phyloP scores from a whole-genome alignment of 192 early-diverging fungal species.

The Glomus cerebriforme region DNA sequence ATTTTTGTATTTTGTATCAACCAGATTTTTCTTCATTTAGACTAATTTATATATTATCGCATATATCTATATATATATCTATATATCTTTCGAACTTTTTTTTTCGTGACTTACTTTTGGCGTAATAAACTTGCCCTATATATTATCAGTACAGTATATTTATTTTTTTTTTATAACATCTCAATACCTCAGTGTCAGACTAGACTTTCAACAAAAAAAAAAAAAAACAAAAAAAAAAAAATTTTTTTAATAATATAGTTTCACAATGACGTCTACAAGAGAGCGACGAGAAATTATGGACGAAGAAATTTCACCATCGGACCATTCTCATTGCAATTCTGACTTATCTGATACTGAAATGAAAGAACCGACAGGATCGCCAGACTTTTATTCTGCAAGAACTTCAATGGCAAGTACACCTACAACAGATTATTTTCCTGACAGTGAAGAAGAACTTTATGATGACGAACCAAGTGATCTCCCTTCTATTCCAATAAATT shows the following conservation, averaged over 20 bases:
- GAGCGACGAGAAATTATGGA: neutral
- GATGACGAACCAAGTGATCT: conserved; percentile 68
- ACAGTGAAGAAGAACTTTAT: conserved; percentile 56
- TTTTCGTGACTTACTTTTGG: too few species aligned
- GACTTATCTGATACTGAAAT: conserved; percentile 17
- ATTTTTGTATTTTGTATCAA: too few species aligned
- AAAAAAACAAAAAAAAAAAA: neutral
- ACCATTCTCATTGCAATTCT: neutral
- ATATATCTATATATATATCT: too few species aligned
- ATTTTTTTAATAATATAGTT: neutral
- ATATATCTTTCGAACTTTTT: too few species aligned
- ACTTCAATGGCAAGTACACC: conserved; percentile 39
- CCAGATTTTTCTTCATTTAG: too few species aligned
- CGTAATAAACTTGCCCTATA: too few species aligned
- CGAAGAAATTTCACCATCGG: neutral
- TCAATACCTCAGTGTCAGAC: too few species aligned
- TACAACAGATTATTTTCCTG: conserved; percentile 55
- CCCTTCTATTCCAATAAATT: conserved; percentile 57
- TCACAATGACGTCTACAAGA: neutral
- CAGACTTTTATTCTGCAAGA: conserved; percentile 40
- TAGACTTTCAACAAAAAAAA: too few species aligned
- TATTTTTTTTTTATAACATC: too few species aligned
- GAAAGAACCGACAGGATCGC: conserved; percentile 43
- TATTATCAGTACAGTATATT: too few species aligned
- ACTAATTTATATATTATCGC: too few species aligned